Conservation (phyloP, 2,329 filamentous ascomycete genomes). For the Basipetospora chlamydospora region DNA sequence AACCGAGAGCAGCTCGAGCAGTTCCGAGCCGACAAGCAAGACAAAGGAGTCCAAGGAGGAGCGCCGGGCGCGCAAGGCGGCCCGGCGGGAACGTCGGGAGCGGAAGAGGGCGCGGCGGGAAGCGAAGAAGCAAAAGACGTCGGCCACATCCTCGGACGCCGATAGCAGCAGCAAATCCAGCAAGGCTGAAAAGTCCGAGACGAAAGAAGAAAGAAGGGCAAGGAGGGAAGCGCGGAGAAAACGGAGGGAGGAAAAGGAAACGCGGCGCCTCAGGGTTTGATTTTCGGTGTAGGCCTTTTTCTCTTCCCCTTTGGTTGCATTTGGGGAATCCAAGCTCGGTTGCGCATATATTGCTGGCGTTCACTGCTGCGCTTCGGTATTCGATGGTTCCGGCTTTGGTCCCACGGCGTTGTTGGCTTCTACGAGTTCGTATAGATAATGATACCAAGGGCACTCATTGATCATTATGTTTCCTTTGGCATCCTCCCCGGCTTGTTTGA, state of each 20-base stretch:
- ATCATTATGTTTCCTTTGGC: conserved; percentile 38
- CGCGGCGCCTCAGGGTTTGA: conserved; percentile 18
- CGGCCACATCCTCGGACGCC: conserved; percentile 11
- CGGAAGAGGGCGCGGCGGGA: conserved; percentile 12
- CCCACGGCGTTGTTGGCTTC: too few relatives aligned
- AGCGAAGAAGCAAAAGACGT: conserved; percentile 8
- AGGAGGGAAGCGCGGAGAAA: conserved; percentile 14
- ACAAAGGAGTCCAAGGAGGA: conserved; percentile 28
- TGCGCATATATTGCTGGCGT: conserved; percentile 1
- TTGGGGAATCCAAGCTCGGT: neutral
- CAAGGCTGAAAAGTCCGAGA: conserved; percentile 11
- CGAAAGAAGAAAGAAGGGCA: conserved; percentile 13
- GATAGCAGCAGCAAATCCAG: conserved; percentile 1
- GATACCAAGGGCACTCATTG: conserved; percentile 14
- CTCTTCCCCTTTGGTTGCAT: neutral
- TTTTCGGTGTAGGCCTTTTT: neutral
- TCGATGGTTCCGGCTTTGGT: too few relatives aligned
- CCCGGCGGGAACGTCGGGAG: conserved; percentile 14
- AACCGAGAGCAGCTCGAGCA: conserved; percentile 4
- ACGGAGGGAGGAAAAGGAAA: conserved; percentile 32
- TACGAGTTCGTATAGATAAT: conserved; percentile 1
- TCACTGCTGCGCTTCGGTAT: neutral
- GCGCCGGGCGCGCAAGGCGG: conserved; percentile 20
- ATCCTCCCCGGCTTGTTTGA: conserved; percentile 59
- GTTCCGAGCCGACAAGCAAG: conserved; percentile 8